Base-by-base conservation (phyloP, 2,329 filamentous ascomycete genomes). In the Xylaria sp. region DNA sequence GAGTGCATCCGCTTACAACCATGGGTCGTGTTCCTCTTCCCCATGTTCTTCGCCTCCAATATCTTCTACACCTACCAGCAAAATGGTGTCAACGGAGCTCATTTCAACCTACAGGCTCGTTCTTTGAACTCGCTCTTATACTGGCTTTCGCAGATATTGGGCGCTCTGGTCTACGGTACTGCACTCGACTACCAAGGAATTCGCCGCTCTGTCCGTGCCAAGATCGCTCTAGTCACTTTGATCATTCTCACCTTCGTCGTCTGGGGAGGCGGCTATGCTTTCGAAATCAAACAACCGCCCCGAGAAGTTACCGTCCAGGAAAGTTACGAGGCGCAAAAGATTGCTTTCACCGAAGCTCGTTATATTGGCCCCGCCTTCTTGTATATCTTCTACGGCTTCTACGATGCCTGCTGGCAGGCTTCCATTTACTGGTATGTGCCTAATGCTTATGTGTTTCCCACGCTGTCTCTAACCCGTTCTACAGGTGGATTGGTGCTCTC, bases 401-500 rank as follows among this genome's bases (percentile, higher is more conserved):
- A 73, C 68, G 94, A 97, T 75, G 92, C 94, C 45, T 86, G 89
- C 57, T 97, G 92, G 89, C 94, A 98, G 81, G 94, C 92, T 0
- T 88, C 83, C 72, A 89, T 94, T 52, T 97, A 98, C 83, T 97
- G 94, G 94, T 92, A 87, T 74, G 92, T 63, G 90, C 81, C 83
- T 82, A 38, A 79, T 85, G 19, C 77, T 89, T 43, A 86, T 84
- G 64, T 89, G 90, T 78, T 89, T 89, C 71, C 60, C 83, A 87
- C 70, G 19, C 88, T 87, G 4, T 71, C 80, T 89, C 61, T 66
- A 49, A 62, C 57, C 42, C 21, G 50, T 23, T 46, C 35, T 17
- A 67, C 63, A 90, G 89, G 89, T 94, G 90, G 81, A 97, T 98
- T 90, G 94, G 94, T 53, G 87, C 94, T 7, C 83, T 97, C 45